These are phyloP conservation scores for Filobasidium uniguttulatum DNA, from an alignment of 1,284 basidiomycete genomes.

Conservation along the genomic window DNA sequence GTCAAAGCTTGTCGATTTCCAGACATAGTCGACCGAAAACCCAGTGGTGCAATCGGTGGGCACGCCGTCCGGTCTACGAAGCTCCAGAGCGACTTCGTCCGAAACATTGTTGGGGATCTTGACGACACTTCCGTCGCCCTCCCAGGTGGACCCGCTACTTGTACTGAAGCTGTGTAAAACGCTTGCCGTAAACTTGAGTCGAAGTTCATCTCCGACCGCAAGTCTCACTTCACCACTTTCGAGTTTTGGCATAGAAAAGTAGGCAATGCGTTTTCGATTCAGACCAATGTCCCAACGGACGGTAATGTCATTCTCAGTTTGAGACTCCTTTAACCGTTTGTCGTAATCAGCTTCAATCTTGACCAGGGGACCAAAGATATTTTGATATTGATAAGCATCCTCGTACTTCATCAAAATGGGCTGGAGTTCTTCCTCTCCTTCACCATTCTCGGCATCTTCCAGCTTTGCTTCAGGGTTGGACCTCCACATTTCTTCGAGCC, in stretches of 20 bases:
- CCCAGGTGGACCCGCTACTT: constrained; percentile 48
- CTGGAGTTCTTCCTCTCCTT: constrained; percentile 91
- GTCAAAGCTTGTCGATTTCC: constrained; percentile 99
- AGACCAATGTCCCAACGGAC: constrained; percentile 96
- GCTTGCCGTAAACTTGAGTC: constrained; percentile 59
- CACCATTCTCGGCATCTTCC: constrained; percentile 91
- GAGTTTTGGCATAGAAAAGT: constrained; percentile 89
- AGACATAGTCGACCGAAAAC: constrained; percentile 94
- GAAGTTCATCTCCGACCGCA: constrained; percentile 90
- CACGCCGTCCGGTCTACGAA: constrained; percentile 81
- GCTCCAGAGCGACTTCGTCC: constrained; percentile 91
- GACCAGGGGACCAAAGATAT: constrained; percentile 95
- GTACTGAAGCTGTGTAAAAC: constrained; percentile 38
- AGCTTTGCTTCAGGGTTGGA: constrained; percentile 89
- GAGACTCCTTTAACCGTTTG: constrained; percentile 91
- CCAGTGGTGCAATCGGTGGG: constrained; percentile 88
- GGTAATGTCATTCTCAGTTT: constrained; percentile 91
- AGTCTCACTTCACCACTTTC: constrained; percentile 96
- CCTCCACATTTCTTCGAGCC: constrained; percentile 94
- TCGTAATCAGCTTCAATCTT: constrained; percentile 99
- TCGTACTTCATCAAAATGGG: constrained; percentile 83
- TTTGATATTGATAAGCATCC: constrained; percentile 98
- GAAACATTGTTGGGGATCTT: constrained; percentile 99
- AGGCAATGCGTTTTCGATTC: constrained; percentile 94
- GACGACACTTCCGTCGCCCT: constrained; percentile 93